These are phyloP conservation scores for Perkinsus marinus DNA, from an alignment of 169 alveolate genomes.

Conservation along the genomic window DNA sequence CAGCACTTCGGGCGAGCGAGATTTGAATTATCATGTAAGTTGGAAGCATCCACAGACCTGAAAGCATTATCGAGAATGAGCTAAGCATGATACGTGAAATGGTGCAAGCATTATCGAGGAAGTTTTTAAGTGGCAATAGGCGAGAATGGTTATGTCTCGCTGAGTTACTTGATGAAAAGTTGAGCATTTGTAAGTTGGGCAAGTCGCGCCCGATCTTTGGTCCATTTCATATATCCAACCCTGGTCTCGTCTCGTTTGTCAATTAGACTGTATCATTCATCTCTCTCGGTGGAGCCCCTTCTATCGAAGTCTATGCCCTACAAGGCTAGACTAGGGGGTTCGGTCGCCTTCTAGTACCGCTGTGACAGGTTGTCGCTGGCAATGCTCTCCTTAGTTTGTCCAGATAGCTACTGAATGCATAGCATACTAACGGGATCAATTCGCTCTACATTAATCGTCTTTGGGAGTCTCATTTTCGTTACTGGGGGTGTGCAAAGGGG, in stretches of 20 bases:
- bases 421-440: background rate
- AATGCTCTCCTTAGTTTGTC: too few species aligned
- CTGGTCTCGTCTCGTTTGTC: too few species aligned
- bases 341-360: too few species aligned
- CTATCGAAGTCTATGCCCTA: too few species aligned
- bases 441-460: background rate
- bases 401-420: too few species aligned
- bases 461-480: background rate
- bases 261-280: too few species aligned
- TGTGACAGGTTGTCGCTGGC: too few species aligned
- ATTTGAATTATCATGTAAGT: background rate
- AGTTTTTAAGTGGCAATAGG: background rate
- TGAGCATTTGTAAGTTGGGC: background rate
- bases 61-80: slow-evolving; percentile 55
- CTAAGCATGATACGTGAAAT: slow-evolving; percentile 45
- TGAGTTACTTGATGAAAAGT: background rate
- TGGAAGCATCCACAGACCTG: slow-evolving; percentile 66
- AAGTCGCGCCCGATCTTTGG: background rate
- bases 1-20: too few species aligned
- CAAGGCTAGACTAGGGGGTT: too few species aligned
- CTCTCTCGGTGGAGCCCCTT: too few species aligned
- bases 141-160: background rate
- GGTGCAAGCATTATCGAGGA: background rate
- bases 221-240: background rate
- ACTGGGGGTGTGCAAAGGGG: background rate